Evolutionary conservation across 768 basidiomycete genomes (phyloP).

Genomic region (Tulasnella sp.): DNA sequence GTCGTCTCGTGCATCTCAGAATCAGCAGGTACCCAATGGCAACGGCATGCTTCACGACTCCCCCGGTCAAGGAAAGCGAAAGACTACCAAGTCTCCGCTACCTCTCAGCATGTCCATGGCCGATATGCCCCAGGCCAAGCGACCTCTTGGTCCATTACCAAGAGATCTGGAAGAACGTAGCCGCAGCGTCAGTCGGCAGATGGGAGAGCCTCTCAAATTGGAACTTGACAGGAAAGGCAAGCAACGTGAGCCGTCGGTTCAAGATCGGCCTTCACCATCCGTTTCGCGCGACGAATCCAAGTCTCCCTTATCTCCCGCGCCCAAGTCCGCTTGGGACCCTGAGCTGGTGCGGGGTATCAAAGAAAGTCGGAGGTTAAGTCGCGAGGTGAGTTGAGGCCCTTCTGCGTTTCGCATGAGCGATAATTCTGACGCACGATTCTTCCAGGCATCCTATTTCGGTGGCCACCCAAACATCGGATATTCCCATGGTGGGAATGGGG

Average conservation of each 20-base stretch:
- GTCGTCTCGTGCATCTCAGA: background rate
- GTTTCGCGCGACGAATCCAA: background rate
- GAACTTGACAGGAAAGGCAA: too few species aligned
- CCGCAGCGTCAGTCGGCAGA: background rate
- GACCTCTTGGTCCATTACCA: conserved; percentile 2
- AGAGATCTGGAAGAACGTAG: background rate
- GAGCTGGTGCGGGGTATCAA: conserved; percentile 8
- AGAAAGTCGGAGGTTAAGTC: conserved; percentile 7
- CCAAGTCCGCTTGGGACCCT: conserved; percentile 11
- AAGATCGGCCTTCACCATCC: too few species aligned
- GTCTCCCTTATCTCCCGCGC: background rate
- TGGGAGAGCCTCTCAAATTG: background rate
- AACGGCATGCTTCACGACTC: background rate
- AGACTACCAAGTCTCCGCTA: background rate
- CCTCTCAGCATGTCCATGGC: background rate
- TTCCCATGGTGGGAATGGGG: background rate
- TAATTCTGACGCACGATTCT: background rate
- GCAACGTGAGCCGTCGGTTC: background rate
- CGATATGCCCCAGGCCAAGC: background rate
- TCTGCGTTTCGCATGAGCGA: background rate
- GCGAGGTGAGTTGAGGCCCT: background rate
- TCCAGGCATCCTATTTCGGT: conserved; percentile 1
- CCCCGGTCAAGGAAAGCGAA: background rate
- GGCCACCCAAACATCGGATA: background rate
- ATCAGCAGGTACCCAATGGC: background rate